Percentiles rank a stretch among this genome's conserved stretches.
phyloP scores from a whole-genome alignment of 1,284 basidiomycete species.

The Leucoagaricus sp. region DNA sequence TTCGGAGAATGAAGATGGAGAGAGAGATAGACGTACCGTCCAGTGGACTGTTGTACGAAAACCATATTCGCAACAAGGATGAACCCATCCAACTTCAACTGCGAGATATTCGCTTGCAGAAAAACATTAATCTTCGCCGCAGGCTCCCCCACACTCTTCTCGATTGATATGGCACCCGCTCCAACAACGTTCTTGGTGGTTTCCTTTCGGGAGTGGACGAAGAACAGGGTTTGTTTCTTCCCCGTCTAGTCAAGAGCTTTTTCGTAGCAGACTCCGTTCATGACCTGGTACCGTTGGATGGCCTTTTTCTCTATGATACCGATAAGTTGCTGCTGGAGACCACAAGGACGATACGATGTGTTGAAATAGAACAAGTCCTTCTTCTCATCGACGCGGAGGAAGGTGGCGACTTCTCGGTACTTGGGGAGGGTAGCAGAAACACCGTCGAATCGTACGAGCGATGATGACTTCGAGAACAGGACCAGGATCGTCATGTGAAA shows the following conservation, averaged over 20 bases:
- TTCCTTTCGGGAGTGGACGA: slow-evolving; percentile 98
- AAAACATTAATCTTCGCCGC: slow-evolving; percentile 98
- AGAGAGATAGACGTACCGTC: slow-evolving; percentile 57
- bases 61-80: slow-evolving; percentile 99
- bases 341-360: slow-evolving; percentile 90
- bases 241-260: slow-evolving; percentile 95
- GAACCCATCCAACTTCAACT: slow-evolving; percentile 93
- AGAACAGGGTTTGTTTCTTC: slow-evolving; percentile 91
- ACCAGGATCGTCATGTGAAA: slow-evolving; percentile 97
- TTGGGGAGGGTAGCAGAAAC: slow-evolving; percentile 97
- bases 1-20: neutral
- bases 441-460: slow-evolving; percentile 92
- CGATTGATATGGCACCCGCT: slow-evolving; percentile 98
- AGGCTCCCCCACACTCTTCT: slow-evolving; percentile 95
- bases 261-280: slow-evolving; percentile 99
- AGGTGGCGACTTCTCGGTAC: slow-evolving; percentile 98
- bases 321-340: slow-evolving; percentile 95
- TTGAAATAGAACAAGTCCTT: slow-evolving; percentile 99
- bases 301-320: slow-evolving; percentile 99
- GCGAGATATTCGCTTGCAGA: slow-evolving; percentile 93
- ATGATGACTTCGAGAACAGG: slow-evolving; percentile 95
- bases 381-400: slow-evolving; percentile 92
- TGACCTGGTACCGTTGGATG: slow-evolving; percentile 96
- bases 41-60: slow-evolving; percentile 81
- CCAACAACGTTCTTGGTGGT: slow-evolving; percentile 97